Percentiles rank a stretch among this genome's conserved stretches.
These are phyloP conservation scores for Coccinonectria pachysandricola DNA, from an alignment of 2,329 filamentous ascomycete species.

Conservation along the genomic window DNA sequence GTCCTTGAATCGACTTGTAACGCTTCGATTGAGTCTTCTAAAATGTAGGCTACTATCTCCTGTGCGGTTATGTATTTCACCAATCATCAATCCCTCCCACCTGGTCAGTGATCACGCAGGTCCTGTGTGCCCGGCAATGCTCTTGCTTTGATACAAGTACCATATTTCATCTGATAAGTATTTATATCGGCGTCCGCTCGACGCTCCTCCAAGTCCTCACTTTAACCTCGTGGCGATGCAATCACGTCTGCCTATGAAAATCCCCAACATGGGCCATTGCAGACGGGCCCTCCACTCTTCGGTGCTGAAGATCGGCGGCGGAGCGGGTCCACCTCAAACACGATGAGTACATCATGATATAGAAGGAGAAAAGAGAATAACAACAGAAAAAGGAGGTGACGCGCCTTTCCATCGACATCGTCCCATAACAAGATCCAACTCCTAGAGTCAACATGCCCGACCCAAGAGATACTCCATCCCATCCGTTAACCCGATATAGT, in stretches of 20 bases:
- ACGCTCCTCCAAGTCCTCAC: conserved; percentile 53
- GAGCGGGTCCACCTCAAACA: conserved; percentile 49
- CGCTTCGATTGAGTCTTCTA: too few species aligned
- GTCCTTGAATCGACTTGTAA: too few species aligned
- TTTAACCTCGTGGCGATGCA: conserved; percentile 60
- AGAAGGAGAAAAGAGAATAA: too few species aligned
- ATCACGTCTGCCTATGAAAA: conserved; percentile 23
- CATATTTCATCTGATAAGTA: conserved; percentile 20
- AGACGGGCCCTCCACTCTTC: conserved; percentile 49
- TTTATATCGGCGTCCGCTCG: conserved; percentile 45
- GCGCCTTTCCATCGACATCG: conserved; percentile 24
- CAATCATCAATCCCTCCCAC: too few species aligned
- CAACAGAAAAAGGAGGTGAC: conserved; percentile 40
- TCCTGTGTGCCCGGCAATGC: too few species aligned
- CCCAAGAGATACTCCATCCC: conserved; percentile 15
- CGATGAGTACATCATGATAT: conserved; percentile 34
- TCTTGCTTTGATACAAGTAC: too few species aligned
- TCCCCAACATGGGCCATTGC: conserved; percentile 11
- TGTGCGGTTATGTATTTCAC: too few species aligned
- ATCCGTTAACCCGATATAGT: conserved; percentile 15
- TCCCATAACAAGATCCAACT: conserved; percentile 21
- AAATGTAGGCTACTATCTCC: too few species aligned
- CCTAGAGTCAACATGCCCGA: conserved; percentile 21
- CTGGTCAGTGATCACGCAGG: too few species aligned
- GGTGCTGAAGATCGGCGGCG: conserved; percentile 56